Conservation (phyloP, 2,329 filamentous ascomycete species). For the Fusarium secorum region DNA sequence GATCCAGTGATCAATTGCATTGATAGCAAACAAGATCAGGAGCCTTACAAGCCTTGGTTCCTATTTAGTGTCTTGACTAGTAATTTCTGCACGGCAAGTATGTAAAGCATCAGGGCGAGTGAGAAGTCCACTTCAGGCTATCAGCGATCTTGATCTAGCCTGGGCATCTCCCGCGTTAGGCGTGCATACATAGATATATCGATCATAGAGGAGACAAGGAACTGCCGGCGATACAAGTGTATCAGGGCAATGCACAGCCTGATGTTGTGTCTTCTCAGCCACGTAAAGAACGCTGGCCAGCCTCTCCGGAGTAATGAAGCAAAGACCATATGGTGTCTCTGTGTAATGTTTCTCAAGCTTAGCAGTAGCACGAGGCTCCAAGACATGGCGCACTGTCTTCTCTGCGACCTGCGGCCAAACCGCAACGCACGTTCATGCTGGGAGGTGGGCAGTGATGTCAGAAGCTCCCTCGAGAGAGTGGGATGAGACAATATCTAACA, state of each 20-base stretch:
- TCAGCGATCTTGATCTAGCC: constrained; percentile 22
- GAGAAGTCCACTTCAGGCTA: constrained; percentile 25
- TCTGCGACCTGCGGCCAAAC: constrained; percentile 14
- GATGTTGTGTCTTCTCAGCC: constrained; percentile 31
- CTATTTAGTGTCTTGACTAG: constrained; percentile 15
- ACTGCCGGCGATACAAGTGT: constrained; percentile 27
- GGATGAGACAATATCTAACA: constrained; percentile 30
- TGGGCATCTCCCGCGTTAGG: constrained; percentile 19
- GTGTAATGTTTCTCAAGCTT: constrained; percentile 24
- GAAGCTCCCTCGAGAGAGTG: constrained; percentile 28
- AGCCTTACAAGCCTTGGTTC: constrained; percentile 21
- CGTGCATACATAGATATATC: constrained; percentile 14
- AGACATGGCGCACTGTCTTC: constrained; percentile 34
- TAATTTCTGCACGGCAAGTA: constrained; percentile 27
- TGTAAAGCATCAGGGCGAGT: constrained; percentile 13
- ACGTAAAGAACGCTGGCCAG: constrained; percentile 36
- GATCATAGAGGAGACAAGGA: constrained; percentile 19
- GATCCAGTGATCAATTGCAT: constrained; percentile 20
- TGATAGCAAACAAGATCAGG: background rate
- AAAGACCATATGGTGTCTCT: constrained; percentile 33
- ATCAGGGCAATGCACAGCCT: constrained; percentile 27
- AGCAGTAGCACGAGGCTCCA: constrained; percentile 18
- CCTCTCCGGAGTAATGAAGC: constrained; percentile 29
- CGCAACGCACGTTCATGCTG: constrained; percentile 20
- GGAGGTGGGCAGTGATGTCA: constrained; percentile 33